Conservation (phyloP, 345 rosid genomes). For the Populus tremula region DNA sequence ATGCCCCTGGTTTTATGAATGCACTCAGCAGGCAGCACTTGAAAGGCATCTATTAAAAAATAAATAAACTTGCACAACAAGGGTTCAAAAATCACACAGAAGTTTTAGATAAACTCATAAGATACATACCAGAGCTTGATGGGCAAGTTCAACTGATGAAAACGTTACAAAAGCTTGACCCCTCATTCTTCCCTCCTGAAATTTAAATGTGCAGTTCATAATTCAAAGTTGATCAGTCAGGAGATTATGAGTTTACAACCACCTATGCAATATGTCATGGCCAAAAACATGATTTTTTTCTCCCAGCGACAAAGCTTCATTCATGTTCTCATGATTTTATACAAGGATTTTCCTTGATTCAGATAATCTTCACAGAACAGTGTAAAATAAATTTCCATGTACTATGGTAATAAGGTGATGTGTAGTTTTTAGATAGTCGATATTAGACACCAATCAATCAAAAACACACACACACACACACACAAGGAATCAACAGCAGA, state of each 20-base stretch:
- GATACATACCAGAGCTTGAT: slow-evolving; percentile 67
- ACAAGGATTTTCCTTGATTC: background rate
- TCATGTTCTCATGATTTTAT: background rate
- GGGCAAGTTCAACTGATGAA: slow-evolving; percentile 85
- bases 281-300: background rate
- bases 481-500: background rate
- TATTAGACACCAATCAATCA: background rate
- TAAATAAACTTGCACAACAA: background rate
- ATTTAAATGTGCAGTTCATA: slow-evolving; percentile 3
- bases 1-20: background rate
- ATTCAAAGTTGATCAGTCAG: background rate
- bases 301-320: background rate
- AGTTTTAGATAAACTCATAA: slow-evolving; percentile 5
- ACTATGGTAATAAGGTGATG: background rate
- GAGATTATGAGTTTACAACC: background rate
- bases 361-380: background rate
- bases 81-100: background rate
- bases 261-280: background rate
- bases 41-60: background rate
- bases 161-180: slow-evolving; percentile 97
- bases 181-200: slow-evolving; percentile 96
- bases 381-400: background rate
- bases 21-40: background rate
- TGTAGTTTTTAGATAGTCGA: background rate
- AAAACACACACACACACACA: too few relatives aligned